phyloP scores from a whole-genome alignment of 768 basidiomycete species.

The Agaricus blazei region DNA sequence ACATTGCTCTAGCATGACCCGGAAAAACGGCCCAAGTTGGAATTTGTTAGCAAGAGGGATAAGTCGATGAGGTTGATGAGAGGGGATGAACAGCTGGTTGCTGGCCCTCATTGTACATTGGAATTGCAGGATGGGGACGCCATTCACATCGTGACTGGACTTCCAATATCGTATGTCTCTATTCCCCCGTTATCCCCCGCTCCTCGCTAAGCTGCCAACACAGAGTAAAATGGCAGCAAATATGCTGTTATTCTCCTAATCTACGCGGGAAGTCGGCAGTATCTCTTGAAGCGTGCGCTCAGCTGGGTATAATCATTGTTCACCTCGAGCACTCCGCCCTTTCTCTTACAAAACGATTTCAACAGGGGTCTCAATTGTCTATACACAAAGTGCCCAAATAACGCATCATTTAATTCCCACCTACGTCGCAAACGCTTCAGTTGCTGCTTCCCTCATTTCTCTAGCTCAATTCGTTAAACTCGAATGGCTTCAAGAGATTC shows the following conservation, averaged over 20 bases:
- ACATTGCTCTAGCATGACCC: slow-evolving; percentile 40
- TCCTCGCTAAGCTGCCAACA: neutral
- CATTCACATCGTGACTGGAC: slow-evolving; percentile 37
- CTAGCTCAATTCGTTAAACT: slow-evolving; percentile 55
- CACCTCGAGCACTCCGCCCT: neutral
- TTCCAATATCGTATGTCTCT: slow-evolving; percentile 40
- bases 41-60: slow-evolving; percentile 41
- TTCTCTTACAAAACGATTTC: neutral
- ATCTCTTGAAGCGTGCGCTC: slow-evolving; percentile 38
- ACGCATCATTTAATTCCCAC: slow-evolving; percentile 63
- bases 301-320: slow-evolving; percentile 37
- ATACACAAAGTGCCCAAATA: slow-evolving; percentile 36
- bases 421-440: slow-evolving; percentile 40
- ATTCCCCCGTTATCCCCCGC: neutral
- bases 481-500: slow-evolving; percentile 62
- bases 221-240: slow-evolving; percentile 47
- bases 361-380: slow-evolving; percentile 53
- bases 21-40: slow-evolving; percentile 39
- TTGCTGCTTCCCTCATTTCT: slow-evolving; percentile 57
- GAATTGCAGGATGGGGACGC: slow-evolving; percentile 52
- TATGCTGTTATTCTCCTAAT: slow-evolving; percentile 44
- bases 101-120: slow-evolving; percentile 32
- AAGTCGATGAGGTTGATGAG: slow-evolving; percentile 41
- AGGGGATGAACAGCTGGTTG: slow-evolving; percentile 23
- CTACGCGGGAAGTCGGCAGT: slow-evolving; percentile 29